Conservation (phyloP, 179 eudicot genomes). For the Silene noctiflora region DNA sequence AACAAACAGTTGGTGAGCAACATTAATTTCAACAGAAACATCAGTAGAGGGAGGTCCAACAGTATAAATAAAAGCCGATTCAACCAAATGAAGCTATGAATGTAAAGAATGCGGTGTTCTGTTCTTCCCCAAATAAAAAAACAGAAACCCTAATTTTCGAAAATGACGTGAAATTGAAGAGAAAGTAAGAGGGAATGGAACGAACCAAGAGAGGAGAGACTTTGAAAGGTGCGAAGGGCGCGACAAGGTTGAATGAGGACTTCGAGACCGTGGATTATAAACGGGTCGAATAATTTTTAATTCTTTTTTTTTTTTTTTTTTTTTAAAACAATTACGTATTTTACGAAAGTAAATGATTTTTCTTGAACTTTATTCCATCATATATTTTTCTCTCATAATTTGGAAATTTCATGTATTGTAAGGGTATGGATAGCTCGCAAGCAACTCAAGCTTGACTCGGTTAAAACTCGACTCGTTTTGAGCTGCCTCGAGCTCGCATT, state of each 20-base stretch:
- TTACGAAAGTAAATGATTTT: no score
- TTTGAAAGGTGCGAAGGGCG: slow-evolving; percentile 59
- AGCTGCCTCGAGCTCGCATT: no score
- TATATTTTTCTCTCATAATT: no score
- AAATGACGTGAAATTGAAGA: neutral
- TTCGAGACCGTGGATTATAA: slow-evolving; percentile 53
- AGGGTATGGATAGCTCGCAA: no score
- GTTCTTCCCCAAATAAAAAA: slow-evolving; percentile 18
- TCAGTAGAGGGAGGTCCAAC: slow-evolving; percentile 47
- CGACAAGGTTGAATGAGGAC: slow-evolving; percentile 58
- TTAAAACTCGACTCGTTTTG: no score
- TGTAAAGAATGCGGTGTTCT: slow-evolving; percentile 69
- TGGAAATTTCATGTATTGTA: no score
- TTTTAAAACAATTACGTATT: no score
- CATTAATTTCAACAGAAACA: slow-evolving; percentile 83
- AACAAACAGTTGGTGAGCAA: slow-evolving; percentile 41
- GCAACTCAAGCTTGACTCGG: no score
- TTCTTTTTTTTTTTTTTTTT: no score
- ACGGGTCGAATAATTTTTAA: slow-evolving; percentile 52
- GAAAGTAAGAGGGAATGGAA: slow-evolving; percentile 1
- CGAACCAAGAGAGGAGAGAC: slow-evolving; percentile 70
- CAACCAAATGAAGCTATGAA: slow-evolving; percentile 60
- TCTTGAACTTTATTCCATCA: no score
- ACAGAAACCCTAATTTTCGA: slow-evolving; percentile 19
- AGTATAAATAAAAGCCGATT: slow-evolving; percentile 59